Percentiles rank a stretch among this genome's conserved stretches.
phyloP scores from a whole-genome alignment of 83 land plant species.

The Isoetes engelmannii region DNA sequence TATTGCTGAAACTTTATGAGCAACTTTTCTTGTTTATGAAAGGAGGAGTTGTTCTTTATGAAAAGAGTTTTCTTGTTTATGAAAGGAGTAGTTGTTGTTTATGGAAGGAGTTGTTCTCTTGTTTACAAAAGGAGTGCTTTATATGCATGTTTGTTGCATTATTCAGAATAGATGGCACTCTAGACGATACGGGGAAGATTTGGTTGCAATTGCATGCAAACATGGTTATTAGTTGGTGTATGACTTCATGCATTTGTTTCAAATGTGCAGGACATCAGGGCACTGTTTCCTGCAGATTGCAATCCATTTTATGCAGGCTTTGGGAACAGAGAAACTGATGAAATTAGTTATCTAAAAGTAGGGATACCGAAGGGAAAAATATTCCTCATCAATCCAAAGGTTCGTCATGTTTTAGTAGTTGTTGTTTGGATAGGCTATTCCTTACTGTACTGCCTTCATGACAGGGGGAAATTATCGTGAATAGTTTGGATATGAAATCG shows the following conservation, averaged over 20 bases:
- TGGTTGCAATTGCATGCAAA: background rate
- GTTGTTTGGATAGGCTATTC: background rate
- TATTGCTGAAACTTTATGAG: too few species aligned
- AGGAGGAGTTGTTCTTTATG: too few species aligned
- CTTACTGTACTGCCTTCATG: slow-evolving; percentile 10
- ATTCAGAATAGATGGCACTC: background rate
- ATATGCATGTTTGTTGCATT: background rate
- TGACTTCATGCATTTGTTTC: background rate
- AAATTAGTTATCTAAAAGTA: slow-evolving; percentile 82
- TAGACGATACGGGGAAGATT: background rate
- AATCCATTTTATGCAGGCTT: slow-evolving; percentile 98
- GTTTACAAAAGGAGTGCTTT: background rate
- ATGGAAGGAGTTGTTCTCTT: background rate
- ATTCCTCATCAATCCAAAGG: slow-evolving; percentile 97
- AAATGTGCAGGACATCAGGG: slow-evolving; percentile 65
- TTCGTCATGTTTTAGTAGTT: slow-evolving; percentile 14
- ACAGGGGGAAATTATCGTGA: slow-evolving; percentile 90
- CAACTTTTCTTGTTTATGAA: too few species aligned
- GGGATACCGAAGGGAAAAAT: slow-evolving; percentile 98
- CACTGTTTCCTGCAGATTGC: slow-evolving; percentile 74
- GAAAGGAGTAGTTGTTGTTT: background rate
- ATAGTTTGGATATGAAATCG: slow-evolving; percentile 71
- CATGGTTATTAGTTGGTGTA: background rate
- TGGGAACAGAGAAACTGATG: slow-evolving; percentile 98
- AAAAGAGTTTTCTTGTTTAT: background rate